These are phyloP conservation scores for Punica granatum DNA, from an alignment of 345 rosid species.

Conservation along the genomic window DNA sequence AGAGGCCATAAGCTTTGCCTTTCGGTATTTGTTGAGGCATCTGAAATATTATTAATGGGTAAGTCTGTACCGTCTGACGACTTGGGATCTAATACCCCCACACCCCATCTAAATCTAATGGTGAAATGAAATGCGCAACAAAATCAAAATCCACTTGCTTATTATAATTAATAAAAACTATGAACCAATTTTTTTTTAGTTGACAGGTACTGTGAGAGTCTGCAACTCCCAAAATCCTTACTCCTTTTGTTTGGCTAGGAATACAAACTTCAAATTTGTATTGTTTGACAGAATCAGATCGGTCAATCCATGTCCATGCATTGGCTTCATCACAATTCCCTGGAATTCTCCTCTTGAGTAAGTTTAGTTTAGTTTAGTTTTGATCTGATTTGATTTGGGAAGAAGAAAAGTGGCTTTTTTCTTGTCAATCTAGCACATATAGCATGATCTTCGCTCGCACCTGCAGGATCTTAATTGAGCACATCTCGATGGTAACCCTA, in stretches of 20 bases:
- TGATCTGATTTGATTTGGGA: background rate
- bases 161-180: too few relatives aligned
- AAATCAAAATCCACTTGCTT: background rate
- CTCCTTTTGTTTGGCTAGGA: too few relatives aligned
- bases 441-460: background rate
- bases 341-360: too few relatives aligned
- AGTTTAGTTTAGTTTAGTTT: too few relatives aligned
- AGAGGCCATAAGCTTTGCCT: background rate
- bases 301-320: too few relatives aligned
- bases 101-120: too few relatives aligned
- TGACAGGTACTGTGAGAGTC: background rate
- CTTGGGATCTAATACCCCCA: constrained; percentile 1
- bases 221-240: background rate
- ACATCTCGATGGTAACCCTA: background rate
- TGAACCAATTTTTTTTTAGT: background rate
- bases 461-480: background rate
- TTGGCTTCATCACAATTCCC: too few relatives aligned
- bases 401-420: background rate
- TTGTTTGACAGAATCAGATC: too few relatives aligned
- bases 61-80: background rate
- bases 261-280: background rate
- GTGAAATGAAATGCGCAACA: background rate
- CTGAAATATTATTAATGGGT: background rate
- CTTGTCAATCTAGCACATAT: too few relatives aligned
- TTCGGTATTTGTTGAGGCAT: too few relatives aligned